Evolutionary conservation across 768 basidiomycete genomes (phyloP), one percentile per base, ranked within the genome.

Genomic region (Leccinellum rugosiceps): DNA sequence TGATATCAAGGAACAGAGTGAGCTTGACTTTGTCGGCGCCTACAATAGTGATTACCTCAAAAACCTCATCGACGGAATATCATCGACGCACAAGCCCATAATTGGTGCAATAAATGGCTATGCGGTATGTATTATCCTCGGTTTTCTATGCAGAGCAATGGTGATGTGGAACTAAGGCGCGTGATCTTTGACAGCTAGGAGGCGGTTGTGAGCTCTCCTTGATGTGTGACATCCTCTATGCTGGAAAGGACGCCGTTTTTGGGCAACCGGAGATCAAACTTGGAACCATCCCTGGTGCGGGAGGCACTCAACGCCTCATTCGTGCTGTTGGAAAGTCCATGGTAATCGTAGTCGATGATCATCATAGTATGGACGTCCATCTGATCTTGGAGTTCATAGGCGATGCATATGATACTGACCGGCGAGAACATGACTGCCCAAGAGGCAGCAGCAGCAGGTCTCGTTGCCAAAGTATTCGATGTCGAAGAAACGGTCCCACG

Each of bases 1-100:
- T 13, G 96, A 98, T 73, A 98, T 98, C 75, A 98, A 95, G 75
- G 95, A 98, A 73, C 97, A 98, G 91, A 94, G 90, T 72, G 90
- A 92, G 26, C 68, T 76, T 90, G 92, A 77, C 76, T 79, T 82
- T 56, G 71, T 79, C 32, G 65, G 75, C 31, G 79, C 76, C 15
- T 82, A 82, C 70, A 75, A 67, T 45, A 58, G 59, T 15, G 76
- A 79, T 60, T 83, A 82, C 61, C 74, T 83, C 48, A 61, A 59
- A 56, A 73, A 75, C 38, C 68, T 76, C 44, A 80, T 79, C 72
- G 74, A 75, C n/a, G 69, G 74, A 43, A 68, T 84, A n/a, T 65
- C 71, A 7, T 63, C 65, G 14, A 80, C 88, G 53, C 83, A 87
- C 65, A 98, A 97, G 68, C 96, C 95, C 3, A 85, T 97, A 65